Base-by-base conservation (phyloP, 2,329 filamentous ascomycete species). In the Dactylellina cionopaga region DNA sequence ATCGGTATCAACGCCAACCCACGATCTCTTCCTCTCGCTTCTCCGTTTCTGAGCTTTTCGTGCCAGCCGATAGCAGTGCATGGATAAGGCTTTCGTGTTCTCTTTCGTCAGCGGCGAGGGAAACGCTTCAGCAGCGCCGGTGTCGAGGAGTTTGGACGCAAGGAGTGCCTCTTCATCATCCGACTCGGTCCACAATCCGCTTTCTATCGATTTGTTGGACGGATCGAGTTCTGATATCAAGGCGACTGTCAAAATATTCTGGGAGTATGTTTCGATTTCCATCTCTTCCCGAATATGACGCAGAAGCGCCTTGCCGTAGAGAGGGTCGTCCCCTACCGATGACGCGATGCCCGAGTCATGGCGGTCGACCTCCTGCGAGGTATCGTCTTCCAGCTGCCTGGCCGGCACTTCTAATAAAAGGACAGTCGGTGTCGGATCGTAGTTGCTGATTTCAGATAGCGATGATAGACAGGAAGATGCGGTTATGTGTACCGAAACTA, bases 51-150 rank as follows among this genome's bases (percentile, higher is more conserved):
- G 66, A 46, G 66, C 66, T 33, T 92, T 88, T 80, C 91, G 91
- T 78, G 91, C 90, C 47, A 90, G 88, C 76, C 90, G 89, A 81
- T 96, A 96, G 44, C 91, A 92, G 79, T 94, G 92, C 13, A 95
- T 88, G 72, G 91, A 89, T 54, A 96, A 83, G 27, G 89, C 88
- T 69, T 91, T 88, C 51, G 94, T 86, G 76, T 89, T 88, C 58
- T 91, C 89, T 49, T 85, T 84, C 73, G 90, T 88, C 37, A 98
- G 81, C 0, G 94, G 94, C 77, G 90, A 92, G 24, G 89, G 87
- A 74, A 97, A 84, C 51, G 96, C 91, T 80, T 98, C 94, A 27
- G 90, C 85, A 9, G 94, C 94, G 33, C 95, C 95, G 2, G 90
- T 87, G 78, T 96, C 92, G 22, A 98, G 82, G 78, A 92, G 96